A percentile compares a stretch with the other conserved stretches of the same genome.
phyloP scores from a whole-genome alignment of 75 land plant genomes.

The Adiantum capillusveneris region DNA sequence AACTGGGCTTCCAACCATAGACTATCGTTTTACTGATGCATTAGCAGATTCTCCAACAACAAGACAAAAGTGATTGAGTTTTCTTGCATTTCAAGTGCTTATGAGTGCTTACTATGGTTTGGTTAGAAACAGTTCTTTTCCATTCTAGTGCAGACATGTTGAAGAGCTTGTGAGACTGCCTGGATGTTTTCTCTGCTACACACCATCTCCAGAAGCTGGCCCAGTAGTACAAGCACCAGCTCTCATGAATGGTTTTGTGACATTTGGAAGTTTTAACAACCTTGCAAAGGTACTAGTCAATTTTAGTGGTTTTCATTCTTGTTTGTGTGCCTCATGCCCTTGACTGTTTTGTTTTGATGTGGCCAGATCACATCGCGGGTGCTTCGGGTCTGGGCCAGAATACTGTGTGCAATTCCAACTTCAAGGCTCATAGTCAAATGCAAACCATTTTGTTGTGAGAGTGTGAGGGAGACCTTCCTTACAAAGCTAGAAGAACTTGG shows the following conservation, averaged over 20 bases:
- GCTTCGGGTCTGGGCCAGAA: constrained; percentile 89
- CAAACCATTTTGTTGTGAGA: constrained; percentile 98
- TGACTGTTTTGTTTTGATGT: constrained; percentile 1
- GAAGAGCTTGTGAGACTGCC: constrained; percentile 91
- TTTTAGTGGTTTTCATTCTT: not conserved
- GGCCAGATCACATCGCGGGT: constrained; percentile 92
- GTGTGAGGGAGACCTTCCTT: constrained; percentile 82
- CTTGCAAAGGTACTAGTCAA: constrained; percentile 62
- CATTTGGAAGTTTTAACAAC: constrained; percentile 99
- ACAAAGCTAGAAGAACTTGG: constrained; percentile 83
- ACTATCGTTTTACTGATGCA: constrained; percentile 85
- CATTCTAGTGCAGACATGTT: constrained; percentile 56
- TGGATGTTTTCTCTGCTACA: constrained; percentile 90
- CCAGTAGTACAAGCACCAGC: constrained; percentile 78
- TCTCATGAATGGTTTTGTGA: constrained; percentile 83
- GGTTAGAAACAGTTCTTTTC: not conserved
- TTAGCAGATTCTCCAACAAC: constrained; percentile 79
- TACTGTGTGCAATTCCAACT: constrained; percentile 84
- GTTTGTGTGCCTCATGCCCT: not conserved
- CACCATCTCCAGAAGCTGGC: constrained; percentile 94
- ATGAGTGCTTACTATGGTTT: not conserved
- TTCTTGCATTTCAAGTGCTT: not conserved
- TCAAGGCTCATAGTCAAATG: constrained; percentile 94
- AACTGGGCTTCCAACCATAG: constrained; percentile 92
- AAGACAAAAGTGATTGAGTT: constrained; percentile 56